These are phyloP conservation scores for Cadophora sp. DNA, from an alignment of 2,329 filamentous ascomycete genomes.

Conservation along the genomic window DNA sequence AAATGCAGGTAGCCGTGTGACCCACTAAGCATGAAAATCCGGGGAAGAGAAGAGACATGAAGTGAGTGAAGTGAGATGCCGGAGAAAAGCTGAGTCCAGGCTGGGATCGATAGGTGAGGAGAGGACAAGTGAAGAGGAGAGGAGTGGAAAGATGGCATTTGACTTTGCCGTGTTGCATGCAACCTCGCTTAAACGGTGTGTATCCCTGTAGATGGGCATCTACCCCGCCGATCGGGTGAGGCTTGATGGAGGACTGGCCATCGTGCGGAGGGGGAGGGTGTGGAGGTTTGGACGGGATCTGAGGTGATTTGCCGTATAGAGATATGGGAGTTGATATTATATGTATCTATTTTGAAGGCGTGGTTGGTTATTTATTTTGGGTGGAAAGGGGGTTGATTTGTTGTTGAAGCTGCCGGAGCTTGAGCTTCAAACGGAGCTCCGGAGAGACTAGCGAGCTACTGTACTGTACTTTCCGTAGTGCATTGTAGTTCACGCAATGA, in stretches of 20 bases:
- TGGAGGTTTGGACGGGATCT: neutral
- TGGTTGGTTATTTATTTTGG: neutral
- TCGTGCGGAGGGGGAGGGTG: neutral
- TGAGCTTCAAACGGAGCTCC: conserved; percentile 1
- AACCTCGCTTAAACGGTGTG: neutral
- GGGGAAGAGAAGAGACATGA: conserved; percentile 13
- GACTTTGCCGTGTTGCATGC: conserved; percentile 19
- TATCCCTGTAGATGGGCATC: conserved; percentile 11
- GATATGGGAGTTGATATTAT: no score
- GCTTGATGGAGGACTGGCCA: conserved; percentile 16
- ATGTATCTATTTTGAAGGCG: neutral
- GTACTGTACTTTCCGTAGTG: no score
- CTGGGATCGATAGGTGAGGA: neutral
- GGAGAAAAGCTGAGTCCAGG: neutral
- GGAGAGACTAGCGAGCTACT: neutral
- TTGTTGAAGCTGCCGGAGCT: conserved; percentile 9
- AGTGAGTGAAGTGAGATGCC: neutral
- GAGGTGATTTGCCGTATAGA: neutral
- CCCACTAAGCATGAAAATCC: conserved; percentile 5
- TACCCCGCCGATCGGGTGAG: conserved; percentile 13
- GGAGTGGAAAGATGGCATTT: conserved; percentile 1
- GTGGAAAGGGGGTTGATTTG: neutral
- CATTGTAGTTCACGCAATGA: neutral
- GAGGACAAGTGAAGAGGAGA: no score
- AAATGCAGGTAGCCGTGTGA: conserved; percentile 4